Evolutionary conservation across 192 early-diverging fungal species (phyloP), one percentile per base, ranked within the genome.

Genomic region (Coemansia biformis): DNA sequence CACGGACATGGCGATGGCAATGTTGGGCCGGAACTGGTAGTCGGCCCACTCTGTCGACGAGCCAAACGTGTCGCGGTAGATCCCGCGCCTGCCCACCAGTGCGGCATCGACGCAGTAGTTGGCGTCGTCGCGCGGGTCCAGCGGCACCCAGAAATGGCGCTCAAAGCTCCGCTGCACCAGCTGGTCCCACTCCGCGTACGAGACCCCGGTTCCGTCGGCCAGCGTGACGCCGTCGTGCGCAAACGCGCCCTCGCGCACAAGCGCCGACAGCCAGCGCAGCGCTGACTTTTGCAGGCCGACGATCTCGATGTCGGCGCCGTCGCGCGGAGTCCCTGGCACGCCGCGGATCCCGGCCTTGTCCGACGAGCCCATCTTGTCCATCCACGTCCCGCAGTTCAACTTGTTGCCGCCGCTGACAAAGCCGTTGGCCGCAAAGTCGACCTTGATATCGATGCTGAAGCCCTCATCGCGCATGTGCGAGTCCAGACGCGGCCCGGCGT

Each of bases 361-460:
- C 22, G 86, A 91, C 66, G 96, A 92, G 13, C 89, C 88, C 88
- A 90, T 91, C 67, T 96, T 99, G 73, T 98, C 96, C 93, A 98
- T 98, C 96, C 94, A 99, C 0, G 93, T 98, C 21, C 96, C 94
- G 53, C 94, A 99, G 71, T 99, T 99, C 72, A 75, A 92, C 30
- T 75, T 32, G 59, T 83, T 96, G 22, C 96, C 96, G 42, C 96
- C 94, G 43, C 66, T 54, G 19, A 96, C 75, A 38, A 96, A 81
- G 14, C 94, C 96, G 0, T 78, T 85, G 12, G 65, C 61, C 14
- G 51, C 59, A 69, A 85, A 92, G 31, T 89, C 81, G 3, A 88
- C 84, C n/a, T 66, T 52, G 18, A 88, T 79, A 43, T 78, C 67
- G 40, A 99, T 75, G 39, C 90, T 72, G 72, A 99, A 99, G 0